phyloP scores from a whole-genome alignment of 495 filamentous ascomycete genomes.

The Lindgomyces ingoldianus region DNA sequence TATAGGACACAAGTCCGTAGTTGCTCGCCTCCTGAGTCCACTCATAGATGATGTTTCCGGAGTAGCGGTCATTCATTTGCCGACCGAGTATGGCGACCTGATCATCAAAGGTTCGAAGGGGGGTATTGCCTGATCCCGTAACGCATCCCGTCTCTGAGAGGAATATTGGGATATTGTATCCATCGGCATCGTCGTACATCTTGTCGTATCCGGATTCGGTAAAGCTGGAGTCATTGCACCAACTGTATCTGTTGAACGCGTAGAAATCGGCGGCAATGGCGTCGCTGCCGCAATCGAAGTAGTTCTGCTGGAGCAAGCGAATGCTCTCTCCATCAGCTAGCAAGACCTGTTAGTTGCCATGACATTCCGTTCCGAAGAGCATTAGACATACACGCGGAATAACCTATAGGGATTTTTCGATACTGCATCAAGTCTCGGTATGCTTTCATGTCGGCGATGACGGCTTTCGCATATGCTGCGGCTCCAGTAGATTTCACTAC shows the following conservation, averaged over 20 bases:
- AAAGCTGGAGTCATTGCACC: slow-evolving; percentile 19
- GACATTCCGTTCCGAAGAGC: no score
- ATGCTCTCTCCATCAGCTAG: slow-evolving; percentile 12
- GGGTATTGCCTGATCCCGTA: no score
- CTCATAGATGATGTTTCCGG: slow-evolving; percentile 32
- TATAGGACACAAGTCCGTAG: slow-evolving; percentile 22
- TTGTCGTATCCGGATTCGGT: slow-evolving; percentile 19
- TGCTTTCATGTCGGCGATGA: slow-evolving; percentile 31
- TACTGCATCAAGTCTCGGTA: slow-evolving; percentile 29
- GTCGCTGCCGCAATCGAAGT: slow-evolving; percentile 26
- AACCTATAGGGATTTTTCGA: slow-evolving; percentile 30
- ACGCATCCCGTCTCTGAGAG: slow-evolving; percentile 26
- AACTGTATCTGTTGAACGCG: slow-evolving; percentile 15
- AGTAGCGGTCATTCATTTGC: slow-evolving; percentile 26
- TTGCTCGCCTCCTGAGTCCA: slow-evolving; percentile 15
- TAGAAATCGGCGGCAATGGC: slow-evolving; percentile 25
- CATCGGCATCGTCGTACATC: slow-evolving; percentile 7
- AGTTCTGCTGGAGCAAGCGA: slow-evolving; percentile 18
- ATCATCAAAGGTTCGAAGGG: no score
- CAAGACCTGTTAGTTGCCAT: no score
- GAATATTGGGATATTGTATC: slow-evolving; percentile 28
- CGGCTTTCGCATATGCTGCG: slow-evolving; percentile 25
- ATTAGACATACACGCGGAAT: slow-evolving; percentile 7
- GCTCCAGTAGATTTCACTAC: not conserved
- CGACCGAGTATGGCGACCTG: slow-evolving; percentile 24